phyloP scores from a whole-genome alignment of 1,284 basidiomycete species.

The Heliocybe sulcata region DNA sequence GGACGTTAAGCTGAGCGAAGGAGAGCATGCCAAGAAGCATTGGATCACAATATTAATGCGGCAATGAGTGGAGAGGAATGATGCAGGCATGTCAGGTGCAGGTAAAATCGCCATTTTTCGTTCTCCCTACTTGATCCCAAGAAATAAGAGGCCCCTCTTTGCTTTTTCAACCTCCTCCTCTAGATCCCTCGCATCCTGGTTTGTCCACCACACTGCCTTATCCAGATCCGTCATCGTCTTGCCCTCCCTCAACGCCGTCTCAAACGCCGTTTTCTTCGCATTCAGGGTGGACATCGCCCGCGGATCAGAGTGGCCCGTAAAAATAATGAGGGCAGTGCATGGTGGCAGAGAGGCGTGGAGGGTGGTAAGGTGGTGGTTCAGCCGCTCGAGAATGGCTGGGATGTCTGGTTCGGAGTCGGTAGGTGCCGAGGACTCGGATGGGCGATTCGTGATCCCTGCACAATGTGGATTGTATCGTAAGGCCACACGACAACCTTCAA shows the following conservation, averaged over 20 bases:
- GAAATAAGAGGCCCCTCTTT: conserved; percentile 76
- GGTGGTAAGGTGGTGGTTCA: conserved; percentile 55
- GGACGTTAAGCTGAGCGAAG: too few species aligned
- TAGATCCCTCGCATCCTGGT: conserved; percentile 66
- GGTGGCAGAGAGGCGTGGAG: conserved; percentile 68
- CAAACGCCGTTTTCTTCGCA: conserved; percentile 65
- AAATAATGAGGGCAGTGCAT: conserved; percentile 75
- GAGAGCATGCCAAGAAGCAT: too few species aligned
- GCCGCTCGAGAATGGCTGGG: conserved; percentile 27
- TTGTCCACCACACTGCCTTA: conserved; percentile 57
- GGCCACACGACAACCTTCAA: not conserved
- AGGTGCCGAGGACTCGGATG: conserved; percentile 15
- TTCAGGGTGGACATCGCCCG: conserved; percentile 68
- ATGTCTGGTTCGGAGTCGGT: conserved; percentile 16
- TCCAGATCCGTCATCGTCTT: conserved; percentile 40
- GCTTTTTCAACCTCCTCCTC: conserved; percentile 75
- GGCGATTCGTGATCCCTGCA: conserved; percentile 55
- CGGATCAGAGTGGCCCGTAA: conserved; percentile 86
- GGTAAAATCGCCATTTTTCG: too few species aligned
- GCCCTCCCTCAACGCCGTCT: conserved; percentile 56
- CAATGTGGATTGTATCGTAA: conserved; percentile 1
- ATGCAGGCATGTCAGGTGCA: too few species aligned
- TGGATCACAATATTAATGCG: too few species aligned
- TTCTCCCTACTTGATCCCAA: conserved; percentile 52
- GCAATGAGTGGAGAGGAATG: too few species aligned